phyloP scores from a whole-genome alignment of 805 yeast species.

The Yarrowia sp. region DNA sequence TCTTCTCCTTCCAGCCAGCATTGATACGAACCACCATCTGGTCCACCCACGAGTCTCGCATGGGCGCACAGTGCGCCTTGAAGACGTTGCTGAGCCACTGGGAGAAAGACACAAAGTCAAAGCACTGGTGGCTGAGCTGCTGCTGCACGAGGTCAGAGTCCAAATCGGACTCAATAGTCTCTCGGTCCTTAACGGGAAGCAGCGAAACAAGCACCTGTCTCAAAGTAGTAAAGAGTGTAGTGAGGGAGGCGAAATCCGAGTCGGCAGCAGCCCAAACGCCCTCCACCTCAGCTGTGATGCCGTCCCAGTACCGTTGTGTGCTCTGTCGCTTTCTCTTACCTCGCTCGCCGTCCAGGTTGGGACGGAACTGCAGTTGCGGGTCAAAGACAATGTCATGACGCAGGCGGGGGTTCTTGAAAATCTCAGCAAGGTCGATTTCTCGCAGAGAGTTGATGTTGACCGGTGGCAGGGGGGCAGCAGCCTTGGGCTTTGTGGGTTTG shows the following conservation, averaged over 20 bases:
- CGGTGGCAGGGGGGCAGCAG: constrained; percentile 52
- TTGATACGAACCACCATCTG: constrained; percentile 66
- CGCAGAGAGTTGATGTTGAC: constrained; percentile 75
- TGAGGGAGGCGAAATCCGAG: constrained; percentile 47
- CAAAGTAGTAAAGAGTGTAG: constrained; percentile 72
- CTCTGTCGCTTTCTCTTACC: constrained; percentile 72
- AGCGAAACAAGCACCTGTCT: constrained; percentile 71
- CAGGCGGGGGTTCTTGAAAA: constrained; percentile 84
- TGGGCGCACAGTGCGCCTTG: constrained; percentile 91
- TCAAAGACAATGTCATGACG: constrained; percentile 92
- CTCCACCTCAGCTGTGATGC: constrained; percentile 65
- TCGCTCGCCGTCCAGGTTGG: constrained; percentile 86
- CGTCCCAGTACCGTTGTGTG: constrained; percentile 81
- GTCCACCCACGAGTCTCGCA: constrained; percentile 87
- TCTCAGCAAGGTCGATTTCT: constrained; percentile 85
- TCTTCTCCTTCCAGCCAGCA: constrained; percentile 44
- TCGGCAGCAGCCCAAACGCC: constrained; percentile 33
- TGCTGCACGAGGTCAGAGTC: constrained; percentile 75
- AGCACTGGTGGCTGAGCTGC: constrained; percentile 61
- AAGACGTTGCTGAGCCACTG: constrained; percentile 74
- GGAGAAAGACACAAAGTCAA: constrained; percentile 68
- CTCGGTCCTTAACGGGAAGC: constrained; percentile 73
- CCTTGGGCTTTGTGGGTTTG: neutral
- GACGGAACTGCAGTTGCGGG: constrained; percentile 87
- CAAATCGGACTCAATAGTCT: constrained; percentile 63